A percentile compares a stretch with the other conserved stretches of the same genome.
These are phyloP conservation scores for Talaromyces nanjingensis DNA, from an alignment of 495 filamentous ascomycete species.

Conservation along the genomic window DNA sequence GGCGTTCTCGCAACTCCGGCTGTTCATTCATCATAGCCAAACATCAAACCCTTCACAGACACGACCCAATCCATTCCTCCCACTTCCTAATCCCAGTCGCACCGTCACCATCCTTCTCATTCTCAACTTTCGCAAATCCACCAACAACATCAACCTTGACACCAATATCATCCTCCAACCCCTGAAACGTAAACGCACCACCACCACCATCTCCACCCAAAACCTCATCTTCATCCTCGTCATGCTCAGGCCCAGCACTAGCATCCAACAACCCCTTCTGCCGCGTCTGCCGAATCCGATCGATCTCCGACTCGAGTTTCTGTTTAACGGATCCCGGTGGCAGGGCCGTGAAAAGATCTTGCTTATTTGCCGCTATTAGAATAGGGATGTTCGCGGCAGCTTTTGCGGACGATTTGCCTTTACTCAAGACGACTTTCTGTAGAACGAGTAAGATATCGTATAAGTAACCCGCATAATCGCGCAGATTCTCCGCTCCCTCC, in stretches of 20 bases:
- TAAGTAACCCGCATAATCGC: constrained; percentile 68
- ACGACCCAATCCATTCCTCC: constrained; percentile 79
- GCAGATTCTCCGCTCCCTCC: constrained; percentile 43
- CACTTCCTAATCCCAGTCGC: constrained; percentile 62
- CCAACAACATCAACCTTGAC: constrained; percentile 70
- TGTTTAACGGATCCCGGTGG: constrained; percentile 70
- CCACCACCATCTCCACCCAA: constrained; percentile 64
- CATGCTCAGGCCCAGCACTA: constrained; percentile 49
- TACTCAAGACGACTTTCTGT: constrained; percentile 62
- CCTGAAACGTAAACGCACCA: constrained; percentile 67
- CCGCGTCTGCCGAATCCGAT: constrained; percentile 66
- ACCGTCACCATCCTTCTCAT: constrained; percentile 37
- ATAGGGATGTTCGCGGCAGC: constrained; percentile 60
- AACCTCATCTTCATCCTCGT: constrained; percentile 71
- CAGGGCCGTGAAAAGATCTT: constrained; percentile 89
- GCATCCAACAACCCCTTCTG: constrained; percentile 74
- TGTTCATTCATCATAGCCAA: background rate
- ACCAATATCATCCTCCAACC: constrained; percentile 73
- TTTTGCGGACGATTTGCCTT: constrained; percentile 44
- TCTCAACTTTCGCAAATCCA: constrained; percentile 67
- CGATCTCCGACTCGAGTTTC: constrained; percentile 74
- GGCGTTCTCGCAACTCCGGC: background rate
- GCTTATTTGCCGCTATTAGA: constrained; percentile 86
- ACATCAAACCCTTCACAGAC: constrained; percentile 31
- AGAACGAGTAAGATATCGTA: constrained; percentile 77